Evolutionary conservation across 257 asterid genomes (phyloP).

Genomic region (Salvia hispanica): DNA sequence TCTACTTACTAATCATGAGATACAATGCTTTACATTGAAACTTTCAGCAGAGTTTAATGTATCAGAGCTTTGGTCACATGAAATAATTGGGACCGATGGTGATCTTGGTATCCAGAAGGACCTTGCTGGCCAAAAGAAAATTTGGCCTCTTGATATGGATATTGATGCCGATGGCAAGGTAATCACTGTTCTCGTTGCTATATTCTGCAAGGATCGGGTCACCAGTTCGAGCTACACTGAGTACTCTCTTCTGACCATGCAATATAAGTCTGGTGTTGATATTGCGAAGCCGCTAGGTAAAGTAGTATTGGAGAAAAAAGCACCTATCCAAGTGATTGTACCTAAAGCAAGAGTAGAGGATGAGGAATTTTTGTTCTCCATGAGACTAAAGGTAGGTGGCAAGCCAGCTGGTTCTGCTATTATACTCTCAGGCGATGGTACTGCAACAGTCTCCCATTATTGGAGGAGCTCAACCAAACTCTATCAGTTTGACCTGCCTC

Average conservation of each 20-base stretch:
- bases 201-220: conserved; percentile 81
- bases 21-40: conserved; percentile 61
- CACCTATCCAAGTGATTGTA: conserved; percentile 83
- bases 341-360: conserved; percentile 96
- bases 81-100: conserved; percentile 76
- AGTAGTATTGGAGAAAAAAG: conserved; percentile 75
- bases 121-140: conserved; percentile 87
- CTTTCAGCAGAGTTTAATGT: conserved; percentile 50
- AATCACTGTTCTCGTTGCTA: conserved; percentile 83
- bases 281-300: conserved; percentile 56
- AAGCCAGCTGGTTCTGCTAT: conserved; percentile 87
- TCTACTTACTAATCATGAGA: conserved; percentile 73
- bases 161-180: conserved; percentile 75
- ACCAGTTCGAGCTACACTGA: conserved; percentile 96
- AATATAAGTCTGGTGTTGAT: conserved; percentile 76
- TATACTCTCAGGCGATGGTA: conserved; percentile 93
- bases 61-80: conserved; percentile 82
- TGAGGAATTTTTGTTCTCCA: conserved; percentile 81
- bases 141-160: conserved; percentile 91
- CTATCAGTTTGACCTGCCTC: conserved; percentile 87
- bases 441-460: conserved; percentile 94
- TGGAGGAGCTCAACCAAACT: conserved; percentile 84
- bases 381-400: conserved; percentile 87
- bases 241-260: conserved; percentile 92
- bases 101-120: conserved; percentile 88